Conservation (phyloP, 441 rosid species). For the Eugenia klotzschiana region DNA sequence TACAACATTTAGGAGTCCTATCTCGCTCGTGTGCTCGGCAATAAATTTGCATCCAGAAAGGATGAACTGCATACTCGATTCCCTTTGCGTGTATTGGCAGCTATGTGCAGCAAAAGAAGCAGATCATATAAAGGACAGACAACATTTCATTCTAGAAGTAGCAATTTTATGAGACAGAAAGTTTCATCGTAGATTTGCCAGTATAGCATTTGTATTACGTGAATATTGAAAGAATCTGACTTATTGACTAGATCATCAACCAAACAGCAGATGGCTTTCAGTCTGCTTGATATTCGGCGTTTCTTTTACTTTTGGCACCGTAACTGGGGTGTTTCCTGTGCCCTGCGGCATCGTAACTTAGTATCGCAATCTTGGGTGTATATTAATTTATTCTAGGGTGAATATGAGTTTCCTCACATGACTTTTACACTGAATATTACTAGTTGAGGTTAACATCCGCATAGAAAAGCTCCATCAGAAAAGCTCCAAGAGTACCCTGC, state of each 20-base stretch:
- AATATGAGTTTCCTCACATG: neutral
- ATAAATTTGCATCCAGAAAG: conserved; percentile 7
- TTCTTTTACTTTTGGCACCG: neutral
- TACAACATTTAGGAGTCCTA: conserved; percentile 2
- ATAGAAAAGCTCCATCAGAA: neutral
- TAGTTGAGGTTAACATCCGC: neutral
- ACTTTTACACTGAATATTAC: neutral
- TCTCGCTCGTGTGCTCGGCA: conserved; percentile 6
- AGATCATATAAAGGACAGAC: neutral
- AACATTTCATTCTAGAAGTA: neutral
- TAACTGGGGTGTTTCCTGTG: neutral
- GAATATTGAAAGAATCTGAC: neutral
- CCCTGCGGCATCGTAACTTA: neutral
- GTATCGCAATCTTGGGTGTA: neutral
- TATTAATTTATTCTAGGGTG: neutral
- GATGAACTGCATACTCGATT: neutral
- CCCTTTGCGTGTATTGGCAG: neutral
- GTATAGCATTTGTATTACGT: neutral
- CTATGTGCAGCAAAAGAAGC: neutral
- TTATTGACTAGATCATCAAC: neutral
- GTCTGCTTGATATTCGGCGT: neutral
- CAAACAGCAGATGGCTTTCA: neutral
- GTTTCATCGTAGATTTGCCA: neutral
- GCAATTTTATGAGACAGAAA: neutral
- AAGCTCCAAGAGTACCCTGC: neutral